Base-by-base conservation (phyloP, 345 rosid species). In the Melaleuca alternifolia region DNA sequence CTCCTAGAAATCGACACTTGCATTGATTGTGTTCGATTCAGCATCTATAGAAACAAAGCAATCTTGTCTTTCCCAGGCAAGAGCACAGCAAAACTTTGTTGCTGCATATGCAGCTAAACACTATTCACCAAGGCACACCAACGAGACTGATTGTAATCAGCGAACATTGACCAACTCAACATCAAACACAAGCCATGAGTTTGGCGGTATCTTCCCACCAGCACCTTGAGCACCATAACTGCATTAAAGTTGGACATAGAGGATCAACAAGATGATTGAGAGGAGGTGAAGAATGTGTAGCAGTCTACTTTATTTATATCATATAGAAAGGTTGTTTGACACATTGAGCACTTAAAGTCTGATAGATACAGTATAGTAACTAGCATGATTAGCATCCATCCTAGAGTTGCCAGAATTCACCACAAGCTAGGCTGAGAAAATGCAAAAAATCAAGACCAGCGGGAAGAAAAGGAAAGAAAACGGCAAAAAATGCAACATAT, bases 121-220 rank as follows among this genome's bases (percentile, higher is more conserved):
- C 46, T 10, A 65, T 33, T 65, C 77, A 33, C 46, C 77, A 65
- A 65, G 24, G 46, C 77, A 10, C 77, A 65, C 77, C 41, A 37
- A 65, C 77, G 33, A 65, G 33, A 33, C 46, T 33, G 77, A 65
- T 16, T 10, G 11, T 65, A 65, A 65, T 93, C 89, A 92, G 79
- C 89, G 89, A 48, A 95, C 91, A 86, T 92, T 92, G 33, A 92
- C 91, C 89, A 94, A 87, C 91, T 95, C 96, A 51, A 95, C 94
- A 87, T 95, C 97, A 84, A 92, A 95, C 85, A 88, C 91, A 33
- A 95, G 94, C 95, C 95, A 96, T 2, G 97, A 89, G 61, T 94
- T 91, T 5, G 97, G 95, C 14, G 98, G 98, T 59, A 95, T 92
- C 84, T 87, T 87, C 88, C 91, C 87, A 33, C 92, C 92, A 50